These are phyloP conservation scores for Candida labiduridarum DNA, from an alignment of 1,139 yeast species.

Conservation along the genomic window DNA sequence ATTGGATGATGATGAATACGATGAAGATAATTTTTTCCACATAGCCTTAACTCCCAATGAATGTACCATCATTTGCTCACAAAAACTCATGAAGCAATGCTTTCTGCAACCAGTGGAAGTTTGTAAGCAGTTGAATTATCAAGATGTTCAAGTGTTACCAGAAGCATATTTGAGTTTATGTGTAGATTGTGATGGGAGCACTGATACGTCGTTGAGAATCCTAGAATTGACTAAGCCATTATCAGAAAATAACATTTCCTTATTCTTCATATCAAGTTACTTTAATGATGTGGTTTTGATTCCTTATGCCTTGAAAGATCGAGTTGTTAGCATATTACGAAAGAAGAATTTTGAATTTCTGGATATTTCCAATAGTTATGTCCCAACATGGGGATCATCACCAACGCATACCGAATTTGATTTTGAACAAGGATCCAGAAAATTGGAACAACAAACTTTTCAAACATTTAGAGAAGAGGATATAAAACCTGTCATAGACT, in stretches of 20 bases:
- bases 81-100: conserved; percentile 32
- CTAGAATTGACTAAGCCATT: conserved; percentile 63
- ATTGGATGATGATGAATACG: conserved; percentile 21
- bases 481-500: conserved; percentile 50
- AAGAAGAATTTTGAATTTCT: conserved; percentile 47
- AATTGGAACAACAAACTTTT: conserved; percentile 39
- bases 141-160: conserved; percentile 45
- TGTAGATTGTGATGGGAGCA: conserved; percentile 63
- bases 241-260: conserved; percentile 57
- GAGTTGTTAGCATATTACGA: conserved; percentile 49
- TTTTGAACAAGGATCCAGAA: conserved; percentile 11
- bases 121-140: conserved; percentile 28
- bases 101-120: conserved; percentile 40
- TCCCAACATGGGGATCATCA: conserved; percentile 14
- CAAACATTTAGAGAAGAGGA: conserved; percentile 39
- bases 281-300: conserved; percentile 68
- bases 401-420: conserved; percentile 3
- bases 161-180: conserved; percentile 57
- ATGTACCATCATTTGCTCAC: conserved; percentile 56
- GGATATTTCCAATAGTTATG: conserved; percentile 39
- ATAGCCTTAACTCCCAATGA: conserved; percentile 59
- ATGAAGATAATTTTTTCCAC: conserved; percentile 46
- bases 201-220: conserved; percentile 55
- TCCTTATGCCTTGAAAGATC: conserved; percentile 47
- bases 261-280: conserved; percentile 67